phyloP scores from a whole-genome alignment of 371 early-diverging fungal species.

The Mortierella sp. region DNA sequence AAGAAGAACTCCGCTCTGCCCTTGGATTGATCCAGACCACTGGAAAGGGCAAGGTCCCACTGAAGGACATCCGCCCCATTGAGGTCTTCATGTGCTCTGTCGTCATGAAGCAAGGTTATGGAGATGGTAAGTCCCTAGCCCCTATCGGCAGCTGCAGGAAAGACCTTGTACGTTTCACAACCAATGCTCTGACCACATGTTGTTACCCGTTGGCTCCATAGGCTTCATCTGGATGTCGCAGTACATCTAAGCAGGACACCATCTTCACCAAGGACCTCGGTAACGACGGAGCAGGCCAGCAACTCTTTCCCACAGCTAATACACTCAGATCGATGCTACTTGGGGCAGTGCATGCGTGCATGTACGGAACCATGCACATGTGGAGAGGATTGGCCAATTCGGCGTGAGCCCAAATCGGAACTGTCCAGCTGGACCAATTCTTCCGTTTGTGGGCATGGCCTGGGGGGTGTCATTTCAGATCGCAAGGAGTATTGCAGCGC shows the following conservation, averaged over 20 bases:
- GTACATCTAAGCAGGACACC: conserved; percentile 36
- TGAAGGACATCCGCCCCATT: conserved; percentile 93
- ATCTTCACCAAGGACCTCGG: too few species aligned
- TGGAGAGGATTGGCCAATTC: too few species aligned
- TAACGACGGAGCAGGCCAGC: too few species aligned
- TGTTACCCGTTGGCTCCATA: neutral
- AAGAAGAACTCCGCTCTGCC: conserved; percentile 88
- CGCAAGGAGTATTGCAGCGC: too few species aligned
- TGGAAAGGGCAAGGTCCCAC: conserved; percentile 95
- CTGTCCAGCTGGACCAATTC: too few species aligned
- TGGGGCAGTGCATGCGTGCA: too few species aligned
- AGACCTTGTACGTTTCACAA: neutral
- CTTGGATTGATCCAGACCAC: conserved; percentile 96
- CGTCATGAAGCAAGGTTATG: conserved; percentile 97
- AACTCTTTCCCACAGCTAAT: too few species aligned
- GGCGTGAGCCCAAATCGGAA: too few species aligned
- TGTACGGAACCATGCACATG: too few species aligned
- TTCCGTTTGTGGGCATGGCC: too few species aligned
- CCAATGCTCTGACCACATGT: neutral
- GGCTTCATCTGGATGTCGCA: conserved; percentile 55
- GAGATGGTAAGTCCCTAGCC: conserved; percentile 73
- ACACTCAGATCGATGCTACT: too few species aligned
- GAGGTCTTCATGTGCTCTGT: conserved; percentile 99
- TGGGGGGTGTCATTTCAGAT: too few species aligned
- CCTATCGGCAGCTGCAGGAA: neutral